phyloP scores from a whole-genome alignment of 106 monocot species.

The Xerophyta viscosa region DNA sequence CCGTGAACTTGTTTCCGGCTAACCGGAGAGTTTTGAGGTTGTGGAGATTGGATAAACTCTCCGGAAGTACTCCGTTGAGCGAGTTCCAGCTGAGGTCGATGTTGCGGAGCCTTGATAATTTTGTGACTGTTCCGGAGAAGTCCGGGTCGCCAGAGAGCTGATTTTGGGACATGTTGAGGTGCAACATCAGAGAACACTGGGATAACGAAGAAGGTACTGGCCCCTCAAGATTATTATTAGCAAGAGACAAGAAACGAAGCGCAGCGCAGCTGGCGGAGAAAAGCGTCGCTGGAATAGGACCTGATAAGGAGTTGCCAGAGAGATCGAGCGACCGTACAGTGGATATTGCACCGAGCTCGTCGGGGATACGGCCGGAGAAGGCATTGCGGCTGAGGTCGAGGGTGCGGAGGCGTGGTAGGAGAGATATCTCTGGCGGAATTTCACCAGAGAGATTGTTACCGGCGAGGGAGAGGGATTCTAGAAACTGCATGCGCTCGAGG shows the following conservation, averaged over 20 bases:
- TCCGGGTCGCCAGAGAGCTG: constrained; percentile 44
- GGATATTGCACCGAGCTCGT: constrained; percentile 16
- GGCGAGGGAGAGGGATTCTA: constrained; percentile 36
- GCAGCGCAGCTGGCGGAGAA: constrained; percentile 19
- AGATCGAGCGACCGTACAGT: constrained; percentile 46
- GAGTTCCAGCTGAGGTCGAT: constrained; percentile 66
- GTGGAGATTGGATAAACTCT: constrained; percentile 31
- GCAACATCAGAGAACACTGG: constrained; percentile 35
- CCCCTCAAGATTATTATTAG: constrained; percentile 49
- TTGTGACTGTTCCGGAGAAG: constrained; percentile 26
- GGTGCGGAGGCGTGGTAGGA: constrained; percentile 22
- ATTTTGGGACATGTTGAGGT: constrained; percentile 63
- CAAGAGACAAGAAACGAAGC: constrained; percentile 46
- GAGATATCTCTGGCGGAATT: constrained; percentile 31
- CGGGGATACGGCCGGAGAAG: constrained; percentile 44
- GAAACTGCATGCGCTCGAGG: constrained; percentile 31
- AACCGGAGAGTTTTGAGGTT: constrained; percentile 46
- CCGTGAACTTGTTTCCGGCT: constrained; percentile 49
- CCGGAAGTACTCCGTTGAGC: constrained; percentile 45
- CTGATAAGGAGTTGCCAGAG: constrained; percentile 49
- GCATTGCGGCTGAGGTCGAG: constrained; percentile 47
- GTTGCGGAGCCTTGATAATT: constrained; percentile 31
- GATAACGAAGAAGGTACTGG: constrained; percentile 34
- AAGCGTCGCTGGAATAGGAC: constrained; percentile 31
- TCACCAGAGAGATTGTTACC: constrained; percentile 55